These are phyloP conservation scores for Yamagishiella unicocca DNA, from an alignment of 139 green algal genomes.

Conservation along the genomic window DNA sequence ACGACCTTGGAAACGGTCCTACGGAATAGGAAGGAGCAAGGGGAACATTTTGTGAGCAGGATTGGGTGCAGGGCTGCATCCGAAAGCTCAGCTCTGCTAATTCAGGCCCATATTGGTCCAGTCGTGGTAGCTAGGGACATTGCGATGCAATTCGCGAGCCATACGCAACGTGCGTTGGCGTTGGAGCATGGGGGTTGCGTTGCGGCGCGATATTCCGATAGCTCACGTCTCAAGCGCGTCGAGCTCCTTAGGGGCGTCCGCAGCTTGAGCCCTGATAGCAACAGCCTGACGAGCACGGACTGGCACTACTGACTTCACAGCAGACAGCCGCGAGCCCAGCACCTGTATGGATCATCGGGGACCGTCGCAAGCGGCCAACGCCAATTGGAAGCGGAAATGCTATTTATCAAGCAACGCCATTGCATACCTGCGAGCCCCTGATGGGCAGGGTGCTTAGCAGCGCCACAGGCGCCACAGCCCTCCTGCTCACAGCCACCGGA, in stretches of 20 bases:
- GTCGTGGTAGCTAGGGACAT: too few relatives aligned
- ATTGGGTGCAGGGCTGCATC: too few relatives aligned
- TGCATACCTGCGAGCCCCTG: constrained; percentile 26
- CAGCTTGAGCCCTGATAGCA: constrained; percentile 5
- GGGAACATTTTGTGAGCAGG: too few relatives aligned
- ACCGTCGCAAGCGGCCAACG: background rate
- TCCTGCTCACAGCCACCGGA: background rate
- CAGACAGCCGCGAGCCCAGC: constrained; percentile 4
- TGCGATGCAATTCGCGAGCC: too few relatives aligned
- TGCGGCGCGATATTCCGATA: background rate
- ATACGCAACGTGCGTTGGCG: background rate
- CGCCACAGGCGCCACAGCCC: constrained; percentile 11
- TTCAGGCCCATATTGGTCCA: too few relatives aligned
- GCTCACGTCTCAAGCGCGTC: constrained; percentile 67
- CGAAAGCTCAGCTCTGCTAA: too few relatives aligned
- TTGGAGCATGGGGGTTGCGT: background rate
- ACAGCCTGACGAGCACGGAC: background rate
- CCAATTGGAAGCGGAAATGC: background rate
- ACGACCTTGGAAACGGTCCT: constrained; percentile 82
- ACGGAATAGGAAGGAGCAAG: background rate
- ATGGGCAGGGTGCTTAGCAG: constrained; percentile 28
- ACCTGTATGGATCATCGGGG: constrained; percentile 27
- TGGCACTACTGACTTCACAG: background rate
- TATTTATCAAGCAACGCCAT: too few relatives aligned
- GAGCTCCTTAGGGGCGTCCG: constrained; percentile 57